These are phyloP conservation scores for Nemania sp. DNA, from an alignment of 2,329 filamentous ascomycete genomes.

Conservation along the genomic window DNA sequence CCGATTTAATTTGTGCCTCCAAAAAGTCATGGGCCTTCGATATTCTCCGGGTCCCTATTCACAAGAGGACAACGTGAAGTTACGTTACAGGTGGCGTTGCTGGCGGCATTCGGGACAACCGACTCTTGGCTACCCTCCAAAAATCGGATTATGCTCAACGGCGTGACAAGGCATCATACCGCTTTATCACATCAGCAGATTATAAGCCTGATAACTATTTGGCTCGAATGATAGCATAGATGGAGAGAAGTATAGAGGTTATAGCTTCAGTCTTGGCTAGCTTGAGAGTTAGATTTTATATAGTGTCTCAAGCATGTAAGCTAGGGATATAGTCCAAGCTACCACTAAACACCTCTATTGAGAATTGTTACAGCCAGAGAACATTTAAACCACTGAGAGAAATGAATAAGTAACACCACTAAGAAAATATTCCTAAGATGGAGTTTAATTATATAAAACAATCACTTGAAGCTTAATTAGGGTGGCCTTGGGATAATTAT, in stretches of 20 bases:
- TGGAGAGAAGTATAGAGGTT: neutral
- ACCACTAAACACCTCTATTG: neutral
- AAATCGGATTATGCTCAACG: neutral
- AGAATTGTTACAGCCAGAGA: neutral
- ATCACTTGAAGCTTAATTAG: too few species aligned
- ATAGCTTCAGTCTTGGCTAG: neutral
- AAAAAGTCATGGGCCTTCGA: neutral
- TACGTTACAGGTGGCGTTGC: conserved; percentile 38
- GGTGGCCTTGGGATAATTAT: too few species aligned
- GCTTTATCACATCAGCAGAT: conserved; percentile 4
- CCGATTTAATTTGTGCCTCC: neutral
- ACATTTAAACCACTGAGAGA: neutral
- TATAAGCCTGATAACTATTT: neutral
- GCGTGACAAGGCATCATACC: neutral
- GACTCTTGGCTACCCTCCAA: conserved; percentile 15
- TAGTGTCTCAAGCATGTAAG: too few species aligned
- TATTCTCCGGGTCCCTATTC: neutral
- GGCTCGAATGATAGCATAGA: neutral
- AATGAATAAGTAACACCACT: neutral
- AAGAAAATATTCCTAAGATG: neutral
- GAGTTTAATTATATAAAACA: neutral
- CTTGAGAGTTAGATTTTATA: too few species aligned
- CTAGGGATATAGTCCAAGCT: neutral
- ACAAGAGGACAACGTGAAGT: conserved; percentile 18
- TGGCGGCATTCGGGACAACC: conserved; percentile 12